These are phyloP conservation scores for Hemisphaericaspora nanyangensis DNA, from an alignment of 805 yeast genomes.

Conservation along the genomic window DNA sequence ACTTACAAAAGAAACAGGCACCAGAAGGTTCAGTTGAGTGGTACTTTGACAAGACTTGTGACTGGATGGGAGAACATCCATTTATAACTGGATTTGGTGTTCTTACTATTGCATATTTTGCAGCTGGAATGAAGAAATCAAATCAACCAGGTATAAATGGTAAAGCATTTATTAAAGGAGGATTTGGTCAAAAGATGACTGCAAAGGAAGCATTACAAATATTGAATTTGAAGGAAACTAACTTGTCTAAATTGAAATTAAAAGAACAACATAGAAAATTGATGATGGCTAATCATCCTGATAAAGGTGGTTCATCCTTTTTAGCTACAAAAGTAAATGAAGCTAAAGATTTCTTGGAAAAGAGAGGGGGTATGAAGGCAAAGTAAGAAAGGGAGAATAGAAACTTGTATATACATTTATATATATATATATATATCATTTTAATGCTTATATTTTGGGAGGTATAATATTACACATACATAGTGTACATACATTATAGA, in stretches of 20 bases:
- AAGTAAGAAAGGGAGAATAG: too few species aligned
- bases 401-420: too few species aligned
- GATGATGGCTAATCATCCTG: slow-evolving; percentile 91
- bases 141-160: slow-evolving; percentile 66
- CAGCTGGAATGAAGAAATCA: slow-evolving; percentile 63
- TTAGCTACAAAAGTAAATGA: slow-evolving; percentile 90
- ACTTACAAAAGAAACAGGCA: slow-evolving; percentile 37
- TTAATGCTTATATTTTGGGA: too few species aligned
- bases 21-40: slow-evolving; percentile 51
- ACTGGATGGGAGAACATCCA: slow-evolving; percentile 73
- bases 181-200: slow-evolving; percentile 88
- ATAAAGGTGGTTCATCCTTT: slow-evolving; percentile 88
- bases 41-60: slow-evolving; percentile 58
- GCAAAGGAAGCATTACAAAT: slow-evolving; percentile 86
- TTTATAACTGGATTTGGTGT: slow-evolving; percentile 68
- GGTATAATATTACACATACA: too few species aligned
- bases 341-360: slow-evolving; percentile 80
- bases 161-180: slow-evolving; percentile 74
- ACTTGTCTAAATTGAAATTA: slow-evolving; percentile 57
- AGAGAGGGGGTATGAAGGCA: slow-evolving; percentile 52
- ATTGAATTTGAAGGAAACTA: slow-evolving; percentile 67
- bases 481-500: too few species aligned
- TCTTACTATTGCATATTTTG: slow-evolving; percentile 57
- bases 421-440: too few species aligned
- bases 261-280: slow-evolving; percentile 79